phyloP scores from a whole-genome alignment of 495 filamentous ascomycete species.

The Neurospora tetraspora region DNA sequence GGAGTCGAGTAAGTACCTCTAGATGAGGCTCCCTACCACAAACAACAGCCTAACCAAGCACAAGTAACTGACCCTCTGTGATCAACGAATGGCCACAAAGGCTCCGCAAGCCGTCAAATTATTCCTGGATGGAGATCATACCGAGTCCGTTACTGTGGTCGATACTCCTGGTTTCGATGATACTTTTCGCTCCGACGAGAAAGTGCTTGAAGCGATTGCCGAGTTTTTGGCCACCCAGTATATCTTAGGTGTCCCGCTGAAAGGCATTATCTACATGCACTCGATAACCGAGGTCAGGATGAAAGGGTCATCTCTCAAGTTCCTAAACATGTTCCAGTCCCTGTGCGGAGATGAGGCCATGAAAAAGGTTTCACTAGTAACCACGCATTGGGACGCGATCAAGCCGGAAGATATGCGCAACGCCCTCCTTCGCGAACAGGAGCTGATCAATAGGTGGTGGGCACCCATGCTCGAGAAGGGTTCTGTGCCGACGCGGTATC shows the following conservation, averaged over 20 bases:
- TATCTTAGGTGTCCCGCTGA: constrained; percentile 13
- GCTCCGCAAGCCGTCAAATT: constrained; percentile 5
- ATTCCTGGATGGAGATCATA: constrained; percentile 8
- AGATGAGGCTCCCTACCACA: background rate
- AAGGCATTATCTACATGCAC: constrained; percentile 33
- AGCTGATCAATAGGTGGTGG: constrained; percentile 27
- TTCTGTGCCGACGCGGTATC: background rate
- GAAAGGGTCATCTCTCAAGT: constrained; percentile 15
- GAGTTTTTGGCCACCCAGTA: constrained; percentile 19
- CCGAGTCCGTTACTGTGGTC: constrained; percentile 13
- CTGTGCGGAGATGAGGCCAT: constrained; percentile 24
- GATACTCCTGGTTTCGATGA: constrained; percentile 36
- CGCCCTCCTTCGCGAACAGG: constrained; percentile 12
- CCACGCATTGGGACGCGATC: constrained; percentile 29
- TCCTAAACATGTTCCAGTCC: constrained; percentile 25
- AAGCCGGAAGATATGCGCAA: constrained; percentile 2
- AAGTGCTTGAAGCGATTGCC: constrained; percentile 28
- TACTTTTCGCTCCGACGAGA: constrained; percentile 18
- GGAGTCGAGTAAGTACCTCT: constrained; percentile 11
- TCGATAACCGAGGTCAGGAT: constrained; percentile 29
- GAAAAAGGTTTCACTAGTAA: constrained; percentile 25
- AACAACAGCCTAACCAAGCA: background rate
- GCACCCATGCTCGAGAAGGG: background rate
- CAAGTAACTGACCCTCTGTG: background rate
- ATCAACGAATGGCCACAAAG: background rate